Conservation (phyloP, 2,329 filamentous ascomycete genomes). For the Hymenotorrendiella dingleyae region DNA sequence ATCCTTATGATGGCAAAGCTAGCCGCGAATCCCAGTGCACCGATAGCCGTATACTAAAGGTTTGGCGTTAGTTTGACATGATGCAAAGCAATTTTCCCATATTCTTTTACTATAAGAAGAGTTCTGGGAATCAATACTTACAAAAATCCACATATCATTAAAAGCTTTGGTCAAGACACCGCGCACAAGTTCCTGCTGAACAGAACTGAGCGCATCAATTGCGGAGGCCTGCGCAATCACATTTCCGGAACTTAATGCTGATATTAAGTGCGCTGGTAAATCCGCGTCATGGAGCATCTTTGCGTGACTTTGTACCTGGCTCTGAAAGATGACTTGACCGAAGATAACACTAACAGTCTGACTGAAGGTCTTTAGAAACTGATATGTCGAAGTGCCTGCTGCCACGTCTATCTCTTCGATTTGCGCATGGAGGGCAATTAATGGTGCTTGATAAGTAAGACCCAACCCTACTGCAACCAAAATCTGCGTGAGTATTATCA, state of each 20-base stretch:
- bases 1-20: background rate
- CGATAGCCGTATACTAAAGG: background rate
- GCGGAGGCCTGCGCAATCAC: background rate
- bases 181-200: background rate
- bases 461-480: slow-evolving; percentile 45
- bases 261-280: background rate
- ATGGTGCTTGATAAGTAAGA: slow-evolving; percentile 46
- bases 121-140: no score
- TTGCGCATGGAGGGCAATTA: slow-evolving; percentile 49
- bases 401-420: slow-evolving; percentile 36
- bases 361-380: slow-evolving; percentile 39
- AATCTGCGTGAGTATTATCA: slow-evolving; percentile 43
- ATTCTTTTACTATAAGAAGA: no score
- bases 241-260: background rate
- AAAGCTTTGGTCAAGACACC: background rate
- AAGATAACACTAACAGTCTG: slow-evolving; percentile 39
- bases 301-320: slow-evolving; percentile 22
- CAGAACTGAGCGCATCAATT: background rate
- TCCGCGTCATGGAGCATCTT: background rate
- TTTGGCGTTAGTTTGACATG: no score
- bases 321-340: slow-evolving; percentile 42
- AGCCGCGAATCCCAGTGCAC: background rate
- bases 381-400: slow-evolving; percentile 44
- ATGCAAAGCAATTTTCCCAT: no score
- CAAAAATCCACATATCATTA: background rate